Base-by-base conservation (phyloP, 1,284 basidiomycete genomes). In the Leccinum pallidistipes region DNA sequence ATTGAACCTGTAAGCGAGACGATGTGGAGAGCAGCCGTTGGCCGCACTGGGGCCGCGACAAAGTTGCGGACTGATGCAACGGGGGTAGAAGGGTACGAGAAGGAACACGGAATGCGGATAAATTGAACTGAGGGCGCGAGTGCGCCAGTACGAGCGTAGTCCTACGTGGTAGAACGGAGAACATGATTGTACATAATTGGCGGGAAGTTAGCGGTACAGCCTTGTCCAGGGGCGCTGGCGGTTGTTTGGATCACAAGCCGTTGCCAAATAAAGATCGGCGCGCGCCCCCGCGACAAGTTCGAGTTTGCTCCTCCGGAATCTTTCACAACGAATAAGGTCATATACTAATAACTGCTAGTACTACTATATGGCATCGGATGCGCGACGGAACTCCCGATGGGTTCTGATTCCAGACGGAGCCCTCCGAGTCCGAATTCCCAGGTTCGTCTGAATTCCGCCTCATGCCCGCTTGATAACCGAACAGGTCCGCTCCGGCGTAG, bases 1-100 rank as follows among this genome's bases (percentile, higher is more conserved):
- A 75, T 43, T 73, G 71, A 31, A 40, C 63, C 45, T 56, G 68
- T 10, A 8, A 55, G 50, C 43, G 68, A 43, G 69, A 29, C 3
- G 73, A 69, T 21, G 63, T 45, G 9, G 73, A 71, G 34, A 76
- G 67, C 24, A 58, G 63, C 4, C 64, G 65, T 36, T 58, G 64
- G 53, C 38, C 21, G 21, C 24, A 16, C 32, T 43, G 62, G 55
- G 55, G 58, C 5, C 49, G 58, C 7, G 40, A 29, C 1, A 38
- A n/a, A 21, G 62, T 51, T 34, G 58, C 45, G 29, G 57, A 55
- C 16, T 32, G 36, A 52, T 52, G 60, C 43, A 43, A 51, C 6
- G 56, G 53, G 34, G 34, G 56, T n/a, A 59, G 32, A 27, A 45
- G 14, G 24, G n/a, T 32, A 8, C 21, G 3, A 38, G 60, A 40